Evolutionary conservation across 1,139 yeast species (phyloP), one percentile per base, ranked within the genome.

Genomic region (Wickerhamomyces sp.): DNA sequence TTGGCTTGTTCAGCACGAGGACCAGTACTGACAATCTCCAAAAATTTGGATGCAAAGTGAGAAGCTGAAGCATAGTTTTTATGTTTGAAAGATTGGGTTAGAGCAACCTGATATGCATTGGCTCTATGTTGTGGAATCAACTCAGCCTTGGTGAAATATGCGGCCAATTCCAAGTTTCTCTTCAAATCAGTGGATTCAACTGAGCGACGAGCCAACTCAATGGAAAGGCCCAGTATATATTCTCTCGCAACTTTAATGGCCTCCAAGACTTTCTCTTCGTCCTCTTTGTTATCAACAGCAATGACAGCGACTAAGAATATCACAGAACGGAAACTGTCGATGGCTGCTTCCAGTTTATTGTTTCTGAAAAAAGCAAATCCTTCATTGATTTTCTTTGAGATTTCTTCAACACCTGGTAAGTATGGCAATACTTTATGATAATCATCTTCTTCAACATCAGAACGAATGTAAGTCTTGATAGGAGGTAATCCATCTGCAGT

Each of bases 31-130:
- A 79, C 77, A 45, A 89, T 73, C 56, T 79, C 76, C 61, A 94
- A 72, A 60, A 87, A 83, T 66, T 89, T 91, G 33, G 78, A 74
- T 1, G 99, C 99, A 72, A 94, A 94, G 61, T 82, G 82, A 9
- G 96, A 81, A 1, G 99, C 97, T 55, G 88, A 79, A 9, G 91
- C 85, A 68, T 69, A 91, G 68, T 94, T 93, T 66, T 90, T 90
- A 64, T 84, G 75, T 62, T 86, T 87, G 75, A 87, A 89, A 34
- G 94, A 81, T 69, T 88, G 95, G 43, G 87, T 81, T 95, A 93
- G 87, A 36, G 99, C 99, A 49, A 90, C 96, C 64, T 89, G 94
- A 58, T 90, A 75, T 10, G 99, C 97, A 61, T 90, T 84, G 45
- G 85, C 78, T 52, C 83, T 80, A 66, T 94, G 99, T 7, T 84